phyloP scores from a whole-genome alignment of 1,284 basidiomycete species.

The Cryptococcus sp. region DNA sequence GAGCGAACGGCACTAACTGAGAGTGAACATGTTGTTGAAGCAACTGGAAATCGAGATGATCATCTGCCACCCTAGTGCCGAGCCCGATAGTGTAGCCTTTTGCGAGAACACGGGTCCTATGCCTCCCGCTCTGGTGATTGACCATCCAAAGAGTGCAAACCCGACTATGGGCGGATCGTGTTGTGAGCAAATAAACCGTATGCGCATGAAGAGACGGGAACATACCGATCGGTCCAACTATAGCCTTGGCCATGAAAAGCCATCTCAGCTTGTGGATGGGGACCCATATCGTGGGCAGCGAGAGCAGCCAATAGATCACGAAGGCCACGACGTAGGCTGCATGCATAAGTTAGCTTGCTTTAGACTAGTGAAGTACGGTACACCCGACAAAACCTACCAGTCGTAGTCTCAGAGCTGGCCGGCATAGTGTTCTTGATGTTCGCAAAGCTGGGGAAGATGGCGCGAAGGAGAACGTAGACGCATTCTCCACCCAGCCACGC shows the following conservation, averaged over 20 bases:
- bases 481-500: constrained; percentile 71
- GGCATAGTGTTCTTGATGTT: constrained; percentile 71
- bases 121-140: constrained; percentile 74
- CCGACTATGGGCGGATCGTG: constrained; percentile 56
- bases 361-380: constrained; percentile 33
- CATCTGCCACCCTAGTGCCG: constrained; percentile 76
- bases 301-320: constrained; percentile 83
- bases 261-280: constrained; percentile 79
- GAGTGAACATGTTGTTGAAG: constrained; percentile 76
- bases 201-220: no score
- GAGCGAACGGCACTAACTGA: constrained; percentile 61
- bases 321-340: constrained; percentile 63
- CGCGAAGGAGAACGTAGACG: constrained; percentile 68
- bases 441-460: constrained; percentile 71
- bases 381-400: constrained; percentile 54
- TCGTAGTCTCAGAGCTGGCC: constrained; percentile 58
- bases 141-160: constrained; percentile 79
- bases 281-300: constrained; percentile 75
- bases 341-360: neutral
- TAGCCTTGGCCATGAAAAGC: constrained; percentile 77
- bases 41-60: constrained; percentile 73
- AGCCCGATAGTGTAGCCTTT: constrained; percentile 67
- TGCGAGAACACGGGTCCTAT: constrained; percentile 77
- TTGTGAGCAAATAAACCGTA: no score
- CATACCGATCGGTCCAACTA: constrained; percentile 59